Evolutionary conservation across 2,329 filamentous ascomycete genomes (phyloP).

Genomic region (Ophiostoma novo-ulmi): DNA sequence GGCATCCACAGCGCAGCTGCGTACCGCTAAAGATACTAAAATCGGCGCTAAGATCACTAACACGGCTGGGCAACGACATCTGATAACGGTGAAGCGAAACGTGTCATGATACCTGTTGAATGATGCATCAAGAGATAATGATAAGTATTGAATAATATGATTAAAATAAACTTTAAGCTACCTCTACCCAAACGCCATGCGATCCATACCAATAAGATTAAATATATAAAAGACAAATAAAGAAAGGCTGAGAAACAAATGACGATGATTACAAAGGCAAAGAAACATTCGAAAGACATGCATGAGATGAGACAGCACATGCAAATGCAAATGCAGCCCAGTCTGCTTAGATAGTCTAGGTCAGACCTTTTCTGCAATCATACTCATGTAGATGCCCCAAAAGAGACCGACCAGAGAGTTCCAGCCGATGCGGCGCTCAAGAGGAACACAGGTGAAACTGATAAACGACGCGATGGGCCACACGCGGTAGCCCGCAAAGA

Average conservation of each 20-base stretch:
- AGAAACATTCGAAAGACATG: neutral
- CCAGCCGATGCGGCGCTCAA: constrained; percentile 47
- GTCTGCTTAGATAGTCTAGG: neutral
- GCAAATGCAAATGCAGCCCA: neutral
- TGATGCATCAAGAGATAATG: neutral
- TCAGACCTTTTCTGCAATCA: constrained; percentile 42
- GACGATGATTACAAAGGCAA: neutral
- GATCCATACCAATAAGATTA: neutral
- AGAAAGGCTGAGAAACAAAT: neutral
- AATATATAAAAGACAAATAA: neutral
- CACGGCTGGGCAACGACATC: neutral
- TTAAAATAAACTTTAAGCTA: neutral
- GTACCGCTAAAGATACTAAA: neutral
- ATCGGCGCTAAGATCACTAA: constrained; percentile 11
- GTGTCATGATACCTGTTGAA: neutral
- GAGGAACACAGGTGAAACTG: constrained; percentile 46
- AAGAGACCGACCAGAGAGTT: constrained; percentile 45
- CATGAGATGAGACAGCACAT: neutral
- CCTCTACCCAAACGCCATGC: constrained; percentile 4
- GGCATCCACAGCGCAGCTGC: neutral
- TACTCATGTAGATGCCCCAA: constrained; percentile 50
- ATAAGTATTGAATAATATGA: neutral
- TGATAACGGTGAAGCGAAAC: neutral
- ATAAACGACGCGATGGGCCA: constrained; percentile 50
- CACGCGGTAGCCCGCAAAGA: constrained; percentile 47